Conservation (phyloP, 2,329 filamentous ascomycete genomes). For the Sarocladium strictum region DNA sequence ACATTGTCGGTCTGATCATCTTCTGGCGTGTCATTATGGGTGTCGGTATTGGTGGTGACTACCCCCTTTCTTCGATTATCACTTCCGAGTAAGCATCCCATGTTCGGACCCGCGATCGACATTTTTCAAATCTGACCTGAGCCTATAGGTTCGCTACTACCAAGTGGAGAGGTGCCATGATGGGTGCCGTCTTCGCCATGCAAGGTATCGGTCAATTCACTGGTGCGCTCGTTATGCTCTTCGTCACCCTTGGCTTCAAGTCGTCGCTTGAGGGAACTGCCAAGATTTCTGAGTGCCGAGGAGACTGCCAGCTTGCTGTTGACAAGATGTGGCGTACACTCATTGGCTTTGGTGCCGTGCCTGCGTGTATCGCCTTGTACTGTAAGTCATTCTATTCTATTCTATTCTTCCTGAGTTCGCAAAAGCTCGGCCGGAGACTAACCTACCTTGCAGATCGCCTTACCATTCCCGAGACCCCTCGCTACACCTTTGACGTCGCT, state of each 20-base stretch:
- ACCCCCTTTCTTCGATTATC: constrained; percentile 76
- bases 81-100: constrained; percentile 62
- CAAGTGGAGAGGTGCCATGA: constrained; percentile 81
- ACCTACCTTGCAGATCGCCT: constrained; percentile 43
- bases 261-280: constrained; percentile 44
- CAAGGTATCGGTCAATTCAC: constrained; percentile 76
- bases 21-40: constrained; percentile 77
- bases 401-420: neutral
- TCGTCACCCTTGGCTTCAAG: constrained; percentile 68
- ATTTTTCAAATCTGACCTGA: neutral
- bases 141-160: constrained; percentile 59
- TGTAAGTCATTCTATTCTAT: constrained; percentile 30
- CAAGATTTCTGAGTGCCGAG: constrained; percentile 46
- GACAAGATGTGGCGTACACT: constrained; percentile 46
- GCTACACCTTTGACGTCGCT: constrained; percentile 79
- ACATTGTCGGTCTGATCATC: constrained; percentile 61
- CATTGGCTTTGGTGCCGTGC: constrained; percentile 48
- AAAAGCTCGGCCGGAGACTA: neutral
- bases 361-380: constrained; percentile 76
- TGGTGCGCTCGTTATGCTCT: constrained; percentile 70
- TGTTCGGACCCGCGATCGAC: neutral
- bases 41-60: constrained; percentile 47
- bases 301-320: constrained; percentile 39
- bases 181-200: constrained; percentile 74
- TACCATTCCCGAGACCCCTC: constrained; percentile 81